Evolutionary conservation across 768 basidiomycete species (phyloP).

Genomic region (Rhodosporidiobolus odoratus): DNA sequence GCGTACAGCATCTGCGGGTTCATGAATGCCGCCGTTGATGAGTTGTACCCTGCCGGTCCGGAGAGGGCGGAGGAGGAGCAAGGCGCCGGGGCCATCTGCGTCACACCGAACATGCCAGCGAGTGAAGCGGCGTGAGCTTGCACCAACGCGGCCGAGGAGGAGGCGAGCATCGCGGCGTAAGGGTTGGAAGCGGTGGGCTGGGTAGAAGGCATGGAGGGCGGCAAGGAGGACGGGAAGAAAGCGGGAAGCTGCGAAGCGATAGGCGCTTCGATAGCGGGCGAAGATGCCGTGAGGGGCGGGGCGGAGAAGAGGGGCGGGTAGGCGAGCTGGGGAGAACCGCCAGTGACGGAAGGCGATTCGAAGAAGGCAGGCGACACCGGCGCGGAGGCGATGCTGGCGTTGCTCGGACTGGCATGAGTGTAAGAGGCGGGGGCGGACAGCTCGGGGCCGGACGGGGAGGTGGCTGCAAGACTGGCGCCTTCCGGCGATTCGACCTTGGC

Average conservation of each 20-base stretch:
- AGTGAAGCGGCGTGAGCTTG: neutral
- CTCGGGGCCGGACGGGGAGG: too few species aligned
- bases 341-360: neutral
- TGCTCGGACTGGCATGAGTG: neutral
- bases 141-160: neutral
- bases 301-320: neutral
- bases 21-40: slow-evolving; percentile 3
- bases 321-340: too few species aligned
- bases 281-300: too few species aligned
- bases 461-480: too few species aligned
- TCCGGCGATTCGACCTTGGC: neutral
- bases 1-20: slow-evolving; percentile 21
- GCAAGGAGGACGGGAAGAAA: neutral
- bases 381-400: neutral
- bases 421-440: neutral
- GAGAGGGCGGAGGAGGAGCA: neutral
- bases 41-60: neutral
- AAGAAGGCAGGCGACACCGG: neutral
- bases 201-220: neutral
- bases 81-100: neutral
- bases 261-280: neutral
- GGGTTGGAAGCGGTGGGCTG: neutral
- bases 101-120: neutral
- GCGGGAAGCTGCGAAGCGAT: neutral
- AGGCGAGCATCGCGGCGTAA: neutral